These are phyloP conservation scores for Cotoneaster glaucophyllus DNA, from an alignment of 306 rosid genomes.

Conservation along the genomic window DNA sequence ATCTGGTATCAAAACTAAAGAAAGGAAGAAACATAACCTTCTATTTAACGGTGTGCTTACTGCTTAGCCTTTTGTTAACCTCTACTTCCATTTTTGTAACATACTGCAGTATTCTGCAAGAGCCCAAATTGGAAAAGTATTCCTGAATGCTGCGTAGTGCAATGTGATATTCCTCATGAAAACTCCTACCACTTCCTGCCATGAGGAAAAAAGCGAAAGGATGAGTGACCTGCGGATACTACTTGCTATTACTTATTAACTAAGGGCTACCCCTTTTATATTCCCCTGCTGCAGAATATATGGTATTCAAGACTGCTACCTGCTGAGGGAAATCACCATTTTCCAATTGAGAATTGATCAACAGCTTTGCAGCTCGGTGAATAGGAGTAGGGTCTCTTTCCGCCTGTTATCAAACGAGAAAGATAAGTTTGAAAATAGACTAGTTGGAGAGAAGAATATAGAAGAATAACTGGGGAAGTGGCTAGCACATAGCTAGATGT, in stretches of 20 bases:
- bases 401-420: not conserved
- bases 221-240: no score
- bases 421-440: not conserved
- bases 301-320: constrained; percentile 23
- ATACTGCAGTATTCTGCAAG: constrained; percentile 51
- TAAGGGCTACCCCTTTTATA: not conserved
- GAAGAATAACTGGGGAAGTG: not conserved
- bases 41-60: not conserved
- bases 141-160: constrained; percentile 57
- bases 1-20: not conserved
- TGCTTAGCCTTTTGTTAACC: not conserved
- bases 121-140: constrained; percentile 60
- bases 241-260: no score
- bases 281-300: constrained; percentile 28
- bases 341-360: constrained; percentile 32
- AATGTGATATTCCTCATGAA: constrained; percentile 47
- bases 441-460: not conserved
- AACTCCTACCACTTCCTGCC: constrained; percentile 27
- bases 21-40: no score
- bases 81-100: constrained; percentile 7
- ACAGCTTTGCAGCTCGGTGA: constrained; percentile 29
- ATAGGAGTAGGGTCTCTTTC: constrained; percentile 30
- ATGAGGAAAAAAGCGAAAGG: no score
- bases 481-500: not conserved
- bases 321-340: constrained; percentile 35